Evolutionary conservation across 768 basidiomycete genomes (phyloP), one percentile per base, ranked within the genome.

Genomic region (Fibroporia radiculosa): DNA sequence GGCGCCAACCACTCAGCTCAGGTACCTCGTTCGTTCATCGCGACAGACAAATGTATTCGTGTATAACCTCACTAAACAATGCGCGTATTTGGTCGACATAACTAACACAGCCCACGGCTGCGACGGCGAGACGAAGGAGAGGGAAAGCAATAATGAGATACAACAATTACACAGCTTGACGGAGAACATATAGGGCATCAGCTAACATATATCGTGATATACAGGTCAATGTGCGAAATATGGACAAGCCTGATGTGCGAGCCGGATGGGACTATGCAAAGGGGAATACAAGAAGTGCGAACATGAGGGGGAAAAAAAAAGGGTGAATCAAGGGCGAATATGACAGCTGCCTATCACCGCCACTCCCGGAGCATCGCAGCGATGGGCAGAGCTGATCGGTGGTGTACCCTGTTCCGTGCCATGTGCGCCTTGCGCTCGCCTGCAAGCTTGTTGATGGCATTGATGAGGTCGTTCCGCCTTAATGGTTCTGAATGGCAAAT

Each of bases 371-470:
- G 18, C 11, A 31, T 3, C 6, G 41, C 19, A 14, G 41, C 8
- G 12, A 39, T 11, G 20, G 51, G 51, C 36, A 52, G 40, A 13
- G 52, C 41, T 16, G 55, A 53, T 16, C 55, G 47, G 33, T 54
- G 56, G 27, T 52, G 42, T 20, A 48, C 47, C 6, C 49, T 49
- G 22, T 35, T 49, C 19, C 52, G 44, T 43, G 50, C 53, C 32
- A 51, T 26, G 18, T 50, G 52, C 47, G 50, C 44, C 47, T 54
- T 53, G 24, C 79, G 75, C 59, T 85, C 83, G 47, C 78, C 73
- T 12, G 82, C 85, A 37, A 89, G 75, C 62, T 84, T 84, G 57
- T 82, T 82, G 58, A 91, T 90, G 13, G 86, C 78, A 47, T 89
- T 89, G 48, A 88, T 63, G 6, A 90, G 73, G 57, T 91, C 87